Base-by-base conservation (phyloP, 805 yeast genomes). In the Kodamaea kakaduensis region DNA sequence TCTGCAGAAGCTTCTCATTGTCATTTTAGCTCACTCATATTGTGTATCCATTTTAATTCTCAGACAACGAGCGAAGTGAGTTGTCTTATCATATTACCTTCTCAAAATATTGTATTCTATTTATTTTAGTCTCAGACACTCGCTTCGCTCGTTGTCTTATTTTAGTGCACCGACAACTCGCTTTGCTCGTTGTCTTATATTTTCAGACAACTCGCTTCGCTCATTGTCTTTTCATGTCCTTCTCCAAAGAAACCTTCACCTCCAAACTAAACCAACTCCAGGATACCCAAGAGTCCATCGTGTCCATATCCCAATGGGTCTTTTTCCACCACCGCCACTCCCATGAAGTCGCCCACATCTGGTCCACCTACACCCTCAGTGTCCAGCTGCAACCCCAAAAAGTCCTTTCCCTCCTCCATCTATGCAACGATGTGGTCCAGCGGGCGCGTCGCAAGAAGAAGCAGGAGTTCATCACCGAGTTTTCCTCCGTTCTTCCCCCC, bases 381-480 rank as follows among this genome's bases (percentile, higher is more conserved):
- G 10, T 42, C 40, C 8, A 42, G 5, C 31, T 38, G 21, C 28
- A 39, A 14, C 48, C 56, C 4, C 34, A 44, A n/a, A 67, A 72
- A 47, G 72, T 69, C 40, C 65, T 81, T 34, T 69, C 81, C 2
- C 58, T 82, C 37, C 66, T 86, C 16, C 86, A 86, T 50, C 62
- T 86, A 9, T 81, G 83, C 34, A 86, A 86, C 54, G 96, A 86
- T 45, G 79, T 86, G 15, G 81, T 85, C 1, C 96, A 86, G 56
- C 83, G 83, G 52, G 77, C 88, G 3, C 69, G 79, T 40, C 78
- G 81, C 21, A 76, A 78, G 47, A 68, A 73, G 40, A 77, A 73
- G 48, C 60, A 61, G 3, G 84, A 77, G 31, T 80, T 81, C 44
- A 56, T 81, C 3, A 60, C 57, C 6, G 79, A 77, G 3, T 86